phyloP scores from a whole-genome alignment of 2,329 filamentous ascomycete genomes.

The Hypoxylon sp. region DNA sequence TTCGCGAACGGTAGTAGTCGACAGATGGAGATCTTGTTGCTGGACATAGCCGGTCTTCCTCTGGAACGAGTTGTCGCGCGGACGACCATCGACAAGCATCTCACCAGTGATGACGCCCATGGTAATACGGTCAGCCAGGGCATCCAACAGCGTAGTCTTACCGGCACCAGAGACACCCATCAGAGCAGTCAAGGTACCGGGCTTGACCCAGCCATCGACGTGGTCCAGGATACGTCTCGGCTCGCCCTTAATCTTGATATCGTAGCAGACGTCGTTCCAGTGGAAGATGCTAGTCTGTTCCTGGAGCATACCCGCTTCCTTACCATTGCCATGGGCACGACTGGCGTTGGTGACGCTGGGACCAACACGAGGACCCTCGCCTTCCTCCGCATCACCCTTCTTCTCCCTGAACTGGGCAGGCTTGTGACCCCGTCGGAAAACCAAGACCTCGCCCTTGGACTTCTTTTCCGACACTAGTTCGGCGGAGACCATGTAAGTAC shows the following conservation, averaged over 20 bases:
- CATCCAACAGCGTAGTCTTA: slow-evolving; percentile 91
- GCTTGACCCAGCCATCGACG: slow-evolving; percentile 94
- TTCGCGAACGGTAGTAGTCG: slow-evolving; percentile 88
- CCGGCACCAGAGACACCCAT: slow-evolving; percentile 96
- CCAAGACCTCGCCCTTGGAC: slow-evolving; percentile 80
- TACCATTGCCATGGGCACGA: slow-evolving; percentile 53
- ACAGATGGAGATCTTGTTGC: slow-evolving; percentile 89
- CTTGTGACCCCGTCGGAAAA: slow-evolving; percentile 78
- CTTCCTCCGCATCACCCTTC: slow-evolving; percentile 70
- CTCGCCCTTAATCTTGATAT: slow-evolving; percentile 82
- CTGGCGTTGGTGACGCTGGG: slow-evolving; percentile 60
- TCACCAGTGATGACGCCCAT: slow-evolving; percentile 91
- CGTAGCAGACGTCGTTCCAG: slow-evolving; percentile 85
- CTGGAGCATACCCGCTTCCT: slow-evolving; percentile 58
- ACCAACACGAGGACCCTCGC: slow-evolving; percentile 62
- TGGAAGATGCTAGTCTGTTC: slow-evolving; percentile 82
- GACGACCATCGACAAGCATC: slow-evolving; percentile 75
- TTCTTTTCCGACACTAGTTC: slow-evolving; percentile 75
- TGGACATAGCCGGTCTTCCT: slow-evolving; percentile 93
- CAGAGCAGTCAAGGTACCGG: slow-evolving; percentile 86
- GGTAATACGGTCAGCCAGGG: slow-evolving; percentile 84
- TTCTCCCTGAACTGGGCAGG: slow-evolving; percentile 69
- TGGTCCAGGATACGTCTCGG: slow-evolving; percentile 81
- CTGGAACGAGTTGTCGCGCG: slow-evolving; percentile 85
- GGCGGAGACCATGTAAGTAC: slow-evolving; percentile 71